Conservation (phyloP, 1,284 basidiomycete genomes). For the Tilletia setariae region DNA sequence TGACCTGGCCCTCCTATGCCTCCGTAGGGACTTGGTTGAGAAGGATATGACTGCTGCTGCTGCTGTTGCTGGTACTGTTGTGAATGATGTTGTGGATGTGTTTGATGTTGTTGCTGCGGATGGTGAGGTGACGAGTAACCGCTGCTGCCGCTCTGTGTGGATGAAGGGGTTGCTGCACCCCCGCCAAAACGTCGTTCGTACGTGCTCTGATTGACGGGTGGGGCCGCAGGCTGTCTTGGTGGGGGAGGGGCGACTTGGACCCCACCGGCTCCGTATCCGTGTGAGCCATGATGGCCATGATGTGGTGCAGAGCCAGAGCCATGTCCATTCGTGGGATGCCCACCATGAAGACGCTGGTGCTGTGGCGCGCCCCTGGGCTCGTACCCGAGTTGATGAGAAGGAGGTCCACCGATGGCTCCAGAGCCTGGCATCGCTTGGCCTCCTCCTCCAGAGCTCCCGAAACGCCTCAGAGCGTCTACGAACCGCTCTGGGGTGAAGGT, state of each 20-base stretch:
- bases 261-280: background rate
- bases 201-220: constrained; percentile 13
- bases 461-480: constrained; percentile 73
- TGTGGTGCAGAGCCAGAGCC: background rate
- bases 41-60: background rate
- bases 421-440: constrained; percentile 16
- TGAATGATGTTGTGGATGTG: constrained; percentile 1
- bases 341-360: background rate
- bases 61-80: background rate
- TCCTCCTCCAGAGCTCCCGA: constrained; percentile 37
- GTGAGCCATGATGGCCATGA: background rate
- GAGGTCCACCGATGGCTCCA: background rate
- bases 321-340: background rate
- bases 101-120: background rate
- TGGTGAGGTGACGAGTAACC: background rate
- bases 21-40: background rate
- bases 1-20: background rate
- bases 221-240: background rate
- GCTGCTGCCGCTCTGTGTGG: background rate
- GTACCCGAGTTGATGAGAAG: background rate
- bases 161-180: background rate
- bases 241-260: background rate
- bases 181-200: constrained; percentile 11
- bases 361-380: background rate
- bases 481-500: constrained; percentile 77